Evolutionary conservation across 345 rosid genomes (phyloP).

Genomic region (Melaleuca quinquenervia): DNA sequence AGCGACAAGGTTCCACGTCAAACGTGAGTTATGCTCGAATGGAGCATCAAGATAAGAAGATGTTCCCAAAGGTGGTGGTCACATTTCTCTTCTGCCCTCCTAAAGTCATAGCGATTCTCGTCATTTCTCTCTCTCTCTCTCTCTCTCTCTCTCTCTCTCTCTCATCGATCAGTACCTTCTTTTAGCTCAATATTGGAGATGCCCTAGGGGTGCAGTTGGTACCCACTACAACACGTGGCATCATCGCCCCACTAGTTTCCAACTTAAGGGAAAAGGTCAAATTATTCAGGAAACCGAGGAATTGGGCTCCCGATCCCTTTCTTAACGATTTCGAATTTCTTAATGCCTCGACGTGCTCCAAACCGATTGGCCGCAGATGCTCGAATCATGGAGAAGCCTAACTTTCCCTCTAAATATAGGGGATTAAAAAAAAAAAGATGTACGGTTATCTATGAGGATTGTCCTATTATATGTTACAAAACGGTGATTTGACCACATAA

Average conservation of each 20-base stretch:
- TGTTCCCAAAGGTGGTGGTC: background rate
- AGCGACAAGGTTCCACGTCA: background rate
- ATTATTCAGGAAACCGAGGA: background rate
- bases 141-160: background rate
- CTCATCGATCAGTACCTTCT: background rate
- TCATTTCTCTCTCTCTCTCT: background rate
- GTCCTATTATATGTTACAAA: background rate
- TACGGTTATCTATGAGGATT: background rate
- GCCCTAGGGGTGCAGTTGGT: background rate
- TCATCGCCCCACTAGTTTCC: background rate
- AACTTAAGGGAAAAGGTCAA: background rate
- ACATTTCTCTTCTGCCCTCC: background rate
- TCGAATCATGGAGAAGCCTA: constrained; percentile 1
- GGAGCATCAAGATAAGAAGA: background rate
- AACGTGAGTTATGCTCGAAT: background rate
- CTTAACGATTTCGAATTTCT: background rate
- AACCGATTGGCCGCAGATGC: constrained; percentile 14
- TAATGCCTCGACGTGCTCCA: background rate
- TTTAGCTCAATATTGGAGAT: background rate
- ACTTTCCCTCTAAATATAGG: background rate
- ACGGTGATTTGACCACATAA: background rate
- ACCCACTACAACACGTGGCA: background rate
- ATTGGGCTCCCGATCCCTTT: background rate
- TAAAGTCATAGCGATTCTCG: background rate
- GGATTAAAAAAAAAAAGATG: background rate